phyloP scores from a whole-genome alignment of 192 early-diverging fungal species.

The Backusella australiensis region DNA sequence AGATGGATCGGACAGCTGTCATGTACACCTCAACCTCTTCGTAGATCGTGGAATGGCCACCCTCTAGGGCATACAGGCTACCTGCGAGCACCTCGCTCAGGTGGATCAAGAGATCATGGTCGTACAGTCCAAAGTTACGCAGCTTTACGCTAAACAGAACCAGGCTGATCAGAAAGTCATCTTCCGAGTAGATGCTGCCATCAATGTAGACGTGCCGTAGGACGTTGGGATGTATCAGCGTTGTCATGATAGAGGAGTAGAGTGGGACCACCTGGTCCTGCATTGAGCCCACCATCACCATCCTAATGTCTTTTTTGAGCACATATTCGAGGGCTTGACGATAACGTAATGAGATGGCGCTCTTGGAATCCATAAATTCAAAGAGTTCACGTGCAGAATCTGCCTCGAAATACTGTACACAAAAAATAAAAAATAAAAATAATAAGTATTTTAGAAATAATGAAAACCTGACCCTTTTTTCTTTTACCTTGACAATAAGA shows the following conservation, averaged over 20 bases:
- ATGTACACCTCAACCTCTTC: slow-evolving; percentile 86
- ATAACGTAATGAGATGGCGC: slow-evolving; percentile 67
- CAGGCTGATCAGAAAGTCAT: slow-evolving; percentile 85
- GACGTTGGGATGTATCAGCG: slow-evolving; percentile 72
- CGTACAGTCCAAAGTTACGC: slow-evolving; percentile 84
- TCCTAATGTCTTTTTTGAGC: slow-evolving; percentile 63
- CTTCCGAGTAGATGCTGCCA: slow-evolving; percentile 77
- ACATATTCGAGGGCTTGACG: slow-evolving; percentile 65
- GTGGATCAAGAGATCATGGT: slow-evolving; percentile 85
- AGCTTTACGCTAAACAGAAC: slow-evolving; percentile 85
- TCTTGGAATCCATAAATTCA: slow-evolving; percentile 85
- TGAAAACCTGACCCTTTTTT: no score
- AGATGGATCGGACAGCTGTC: slow-evolving; percentile 49
- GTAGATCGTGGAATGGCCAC: slow-evolving; percentile 93
- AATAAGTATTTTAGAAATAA: neutral
- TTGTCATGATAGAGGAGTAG: slow-evolving; percentile 71
- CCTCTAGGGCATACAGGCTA: slow-evolving; percentile 79
- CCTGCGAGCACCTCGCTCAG: slow-evolving; percentile 88
- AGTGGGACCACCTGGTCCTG: slow-evolving; percentile 97
- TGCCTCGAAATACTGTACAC: slow-evolving; percentile 70
- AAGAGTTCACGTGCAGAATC: slow-evolving; percentile 92
- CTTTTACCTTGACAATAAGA: slow-evolving; percentile 66
- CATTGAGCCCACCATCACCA: slow-evolving; percentile 82
- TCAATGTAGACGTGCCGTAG: slow-evolving; percentile 92
- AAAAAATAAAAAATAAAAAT: neutral